These are phyloP conservation scores for Annulohypoxylon stygium DNA, from an alignment of 495 filamentous ascomycete species.

Conservation along the genomic window DNA sequence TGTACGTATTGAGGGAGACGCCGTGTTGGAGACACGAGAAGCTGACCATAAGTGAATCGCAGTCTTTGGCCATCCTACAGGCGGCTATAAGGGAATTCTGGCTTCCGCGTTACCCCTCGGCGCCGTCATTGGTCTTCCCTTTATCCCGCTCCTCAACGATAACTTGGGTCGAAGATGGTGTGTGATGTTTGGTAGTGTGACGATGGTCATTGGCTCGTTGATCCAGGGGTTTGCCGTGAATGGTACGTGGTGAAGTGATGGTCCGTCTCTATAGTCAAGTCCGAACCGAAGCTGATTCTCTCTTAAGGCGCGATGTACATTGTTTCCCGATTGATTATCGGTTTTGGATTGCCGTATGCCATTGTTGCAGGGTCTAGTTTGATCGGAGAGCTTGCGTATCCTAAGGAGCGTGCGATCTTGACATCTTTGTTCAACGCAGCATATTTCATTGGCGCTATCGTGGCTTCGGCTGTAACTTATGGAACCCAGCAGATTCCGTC, in stretches of 20 bases:
- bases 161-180: constrained; percentile 67
- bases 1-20: constrained; percentile 63
- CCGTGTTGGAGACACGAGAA: not conserved
- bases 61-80: constrained; percentile 61
- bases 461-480: constrained; percentile 68
- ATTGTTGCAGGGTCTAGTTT: constrained; percentile 74
- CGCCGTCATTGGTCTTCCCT: constrained; percentile 67
- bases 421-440: constrained; percentile 76
- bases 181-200: constrained; percentile 69
- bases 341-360: constrained; percentile 74
- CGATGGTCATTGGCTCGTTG: constrained; percentile 69
- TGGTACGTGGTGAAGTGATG: constrained; percentile 49
- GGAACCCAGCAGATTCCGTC: constrained; percentile 68
- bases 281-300: not conserved
- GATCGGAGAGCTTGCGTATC: constrained; percentile 75
- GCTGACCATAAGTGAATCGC: constrained; percentile 11
- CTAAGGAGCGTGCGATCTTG: constrained; percentile 73
- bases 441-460: constrained; percentile 73
- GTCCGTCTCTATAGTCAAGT: not conserved
- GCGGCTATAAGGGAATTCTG: constrained; percentile 61
- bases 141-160: constrained; percentile 71
- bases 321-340: constrained; percentile 73
- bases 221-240: constrained; percentile 67
- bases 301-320: constrained; percentile 68
- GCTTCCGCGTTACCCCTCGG: constrained; percentile 60